phyloP scores from a whole-genome alignment of 2,329 filamentous ascomycete genomes.

The Aureobasidium uvarum region DNA sequence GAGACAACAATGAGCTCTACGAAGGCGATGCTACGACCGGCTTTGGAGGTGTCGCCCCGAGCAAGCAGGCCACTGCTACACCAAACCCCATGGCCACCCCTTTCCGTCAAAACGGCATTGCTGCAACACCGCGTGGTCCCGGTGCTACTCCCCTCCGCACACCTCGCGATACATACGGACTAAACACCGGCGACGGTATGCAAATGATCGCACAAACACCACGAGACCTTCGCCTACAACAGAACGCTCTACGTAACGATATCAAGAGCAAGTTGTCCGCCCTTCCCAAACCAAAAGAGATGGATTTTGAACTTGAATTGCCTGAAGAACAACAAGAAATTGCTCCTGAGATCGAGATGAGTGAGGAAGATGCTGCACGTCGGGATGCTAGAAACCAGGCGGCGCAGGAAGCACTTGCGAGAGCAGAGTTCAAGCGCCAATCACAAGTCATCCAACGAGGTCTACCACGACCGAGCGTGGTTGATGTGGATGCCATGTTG shows the following conservation, averaged over 20 bases:
- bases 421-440: slow-evolving; percentile 72
- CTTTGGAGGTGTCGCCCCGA: slow-evolving; percentile 79
- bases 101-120: slow-evolving; percentile 59
- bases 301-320: slow-evolving; percentile 89
- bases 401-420: slow-evolving; percentile 61
- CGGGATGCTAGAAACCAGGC: slow-evolving; percentile 68
- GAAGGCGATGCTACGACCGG: slow-evolving; percentile 81
- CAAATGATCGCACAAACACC: slow-evolving; percentile 72
- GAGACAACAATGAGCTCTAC: slow-evolving; percentile 86
- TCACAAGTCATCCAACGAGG: slow-evolving; percentile 88
- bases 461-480: slow-evolving; percentile 70
- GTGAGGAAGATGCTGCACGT: slow-evolving; percentile 68
- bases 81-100: slow-evolving; percentile 96
- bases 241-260: slow-evolving; percentile 65
- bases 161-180: slow-evolving; percentile 78
- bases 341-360: slow-evolving; percentile 50
- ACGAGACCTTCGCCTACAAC: slow-evolving; percentile 68
- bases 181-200: slow-evolving; percentile 72
- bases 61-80: slow-evolving; percentile 78
- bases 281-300: slow-evolving; percentile 88
- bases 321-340: slow-evolving; percentile 75
- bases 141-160: slow-evolving; percentile 85
- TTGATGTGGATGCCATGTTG: slow-evolving; percentile 70
- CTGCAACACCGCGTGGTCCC: slow-evolving; percentile 62
- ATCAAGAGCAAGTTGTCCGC: slow-evolving; percentile 73